Percentiles rank a stretch among this genome's conserved stretches.
Evolutionary conservation across 345 rosid species (phyloP).

Genomic region (Lepidium aucheri): DNA sequence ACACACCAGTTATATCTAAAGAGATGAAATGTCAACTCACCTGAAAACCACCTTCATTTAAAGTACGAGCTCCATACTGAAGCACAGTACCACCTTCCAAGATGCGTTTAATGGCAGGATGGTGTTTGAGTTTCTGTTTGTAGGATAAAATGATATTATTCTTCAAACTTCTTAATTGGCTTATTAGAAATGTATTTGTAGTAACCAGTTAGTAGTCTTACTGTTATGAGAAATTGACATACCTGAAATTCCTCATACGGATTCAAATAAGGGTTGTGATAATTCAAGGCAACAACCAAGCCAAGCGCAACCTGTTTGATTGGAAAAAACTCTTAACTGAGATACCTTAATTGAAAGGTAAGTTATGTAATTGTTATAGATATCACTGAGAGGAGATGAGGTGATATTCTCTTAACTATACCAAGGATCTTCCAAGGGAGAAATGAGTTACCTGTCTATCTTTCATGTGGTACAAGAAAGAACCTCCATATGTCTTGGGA

Average conservation of each 20-base stretch:
- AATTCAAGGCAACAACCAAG: conserved; percentile 81
- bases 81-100: conserved; percentile 87
- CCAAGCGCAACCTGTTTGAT: conserved; percentile 71
- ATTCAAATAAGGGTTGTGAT: conserved; percentile 73
- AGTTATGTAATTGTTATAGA: neutral
- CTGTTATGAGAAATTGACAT: neutral
- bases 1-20: neutral
- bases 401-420: neutral
- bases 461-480: conserved; percentile 94
- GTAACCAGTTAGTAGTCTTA: neutral
- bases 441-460: conserved; percentile 56
- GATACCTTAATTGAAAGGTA: neutral
- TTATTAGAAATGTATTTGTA: neutral
- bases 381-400: neutral
- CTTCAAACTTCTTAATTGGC: neutral
- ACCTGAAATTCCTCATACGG: conserved; percentile 98
- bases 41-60: conserved; percentile 98
- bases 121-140: conserved; percentile 79
- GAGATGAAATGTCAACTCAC: conserved; percentile 32
- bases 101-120: conserved; percentile 71
- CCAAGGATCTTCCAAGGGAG: neutral
- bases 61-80: conserved; percentile 93
- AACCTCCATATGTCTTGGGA: conserved; percentile 83
- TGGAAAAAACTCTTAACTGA: conserved; percentile 12
- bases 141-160: neutral